Base-by-base conservation (phyloP, 192 early-diverging fungal genomes). In the Coemansia sp. region DNA sequence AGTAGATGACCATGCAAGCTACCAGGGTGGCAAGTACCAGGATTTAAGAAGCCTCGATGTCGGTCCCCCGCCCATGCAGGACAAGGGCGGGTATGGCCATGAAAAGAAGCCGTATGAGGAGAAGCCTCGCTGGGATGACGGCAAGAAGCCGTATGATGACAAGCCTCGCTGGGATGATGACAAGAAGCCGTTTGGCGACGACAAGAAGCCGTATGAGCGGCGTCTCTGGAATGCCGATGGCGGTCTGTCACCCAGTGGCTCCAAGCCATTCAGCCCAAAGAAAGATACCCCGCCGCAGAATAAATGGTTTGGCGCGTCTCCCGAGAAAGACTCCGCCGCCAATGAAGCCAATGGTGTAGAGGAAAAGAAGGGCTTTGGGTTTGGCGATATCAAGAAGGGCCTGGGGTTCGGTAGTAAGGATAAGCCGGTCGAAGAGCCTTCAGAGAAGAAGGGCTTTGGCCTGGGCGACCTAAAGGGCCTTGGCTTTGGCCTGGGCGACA, bases 271-370 rank as follows among this genome's bases (percentile, higher is more conserved):
- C 26, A 44, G 27, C 42, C 42, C 9, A 26, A 38, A 0, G 48
- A 51, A 32, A 51, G 37, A 11, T 51, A 51, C 23, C 14, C 40
- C 11, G 27, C 28, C 20, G 36, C 37, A 11, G 56, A 56, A 13
- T n/a, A n/a, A n/a, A n/a, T n/a, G n/a, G n/a, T n/a, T n/a, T n/a
- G n/a, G n/a, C n/a, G n/a, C n/a, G n/a, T n/a, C n/a, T n/a, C n/a
- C n/a, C n/a, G n/a, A n/a, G n/a, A n/a, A n/a, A n/a, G n/a, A n/a
- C 27, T 9, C 27, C 27, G 27, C 27, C 27, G 27, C 27, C 27
- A 29, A 32, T 3, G 9, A 6, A 7, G 20, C 0, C 5, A 7
- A 6, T 18, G 27, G 7, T 26, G 29, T 13, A 8, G 31, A 32
- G 31, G 31, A 32, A 32, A 32, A 32, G 31, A n/a, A n/a, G n/a